Evolutionary conservation across 1,284 basidiomycete species (phyloP), one percentile per base, ranked within the genome.

Genomic region (Phellinidium pouzarii): DNA sequence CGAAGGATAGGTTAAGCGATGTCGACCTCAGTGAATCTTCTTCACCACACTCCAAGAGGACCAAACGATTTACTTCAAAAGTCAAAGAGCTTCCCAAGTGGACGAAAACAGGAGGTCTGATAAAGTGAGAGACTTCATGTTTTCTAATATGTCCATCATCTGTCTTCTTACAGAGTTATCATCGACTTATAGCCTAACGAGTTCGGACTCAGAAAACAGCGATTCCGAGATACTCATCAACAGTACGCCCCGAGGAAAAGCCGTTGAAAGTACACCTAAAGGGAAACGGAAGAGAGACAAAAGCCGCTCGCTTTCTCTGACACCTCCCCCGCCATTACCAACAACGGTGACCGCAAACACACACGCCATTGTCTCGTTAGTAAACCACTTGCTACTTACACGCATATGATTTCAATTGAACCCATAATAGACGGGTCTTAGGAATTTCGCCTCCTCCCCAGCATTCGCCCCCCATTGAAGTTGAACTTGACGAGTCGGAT

Each of bases 251-350:
- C 59, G 55, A 26, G 58, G 57, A 49, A 59, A 59, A 47, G 37
- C 48, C 20, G 59, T 25, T 41, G 19, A 11, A 38, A 7, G 57
- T 59, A 4, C 59, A 47, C 36, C 62, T 46, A 50, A 75, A 74
- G 55, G 69, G 68, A 50, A 76, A 71, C 66, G 75, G 70, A 46
- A 42, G 44, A 54, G 68, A 57, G 50, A 57, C 17, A 73, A 79
- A 29, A 82, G 78, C 63, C 79, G 79, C 31, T 87, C 85, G 17
- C 67, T 69, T 27, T 87, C 86, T 2, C 74, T 88, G 36, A 89
- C 86, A 2, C 86, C 86, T 7, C 86, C 87, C 2, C 86, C 86
- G 1, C 70, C 70, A 20, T 62, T 88, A 12, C 67, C 79, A 1
- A 61, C 66, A 9, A 9, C 66, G 77, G 27, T 74, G 78, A 67